A percentile compares a stretch with the other conserved stretches of the same genome.
phyloP scores from a whole-genome alignment of 2,329 filamentous ascomycete genomes.

The Herpotrichia juniperi region DNA sequence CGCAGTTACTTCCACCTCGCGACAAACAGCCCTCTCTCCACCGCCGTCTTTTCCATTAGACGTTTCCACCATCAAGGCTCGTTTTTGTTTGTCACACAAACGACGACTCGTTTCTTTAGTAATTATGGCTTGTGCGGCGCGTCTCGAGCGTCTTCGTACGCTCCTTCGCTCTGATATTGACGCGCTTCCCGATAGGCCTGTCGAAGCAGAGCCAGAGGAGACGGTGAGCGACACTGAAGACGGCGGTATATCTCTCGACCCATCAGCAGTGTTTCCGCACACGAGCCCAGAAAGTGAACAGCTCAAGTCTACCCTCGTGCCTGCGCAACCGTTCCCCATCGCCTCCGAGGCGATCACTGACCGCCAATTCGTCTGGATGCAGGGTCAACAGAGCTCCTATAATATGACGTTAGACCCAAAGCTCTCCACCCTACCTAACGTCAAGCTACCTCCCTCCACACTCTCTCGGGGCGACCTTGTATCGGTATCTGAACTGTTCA shows the following conservation, averaged over 20 bases:
- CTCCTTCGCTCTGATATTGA: slow-evolving; percentile 28
- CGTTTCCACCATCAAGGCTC: neutral
- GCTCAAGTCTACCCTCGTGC: neutral
- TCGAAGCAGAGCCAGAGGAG: slow-evolving; percentile 7
- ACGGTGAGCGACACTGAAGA: slow-evolving; percentile 17
- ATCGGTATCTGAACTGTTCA: slow-evolving; percentile 41
- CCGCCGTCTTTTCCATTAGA: neutral
- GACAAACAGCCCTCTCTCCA: slow-evolving; percentile 1
- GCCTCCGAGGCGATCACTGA: slow-evolving; percentile 16
- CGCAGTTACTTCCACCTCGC: neutral
- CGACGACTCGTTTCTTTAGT: neutral
- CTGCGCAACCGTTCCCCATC: neutral
- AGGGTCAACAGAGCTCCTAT: slow-evolving; percentile 28
- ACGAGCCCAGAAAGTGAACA: slow-evolving; percentile 16
- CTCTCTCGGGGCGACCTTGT: slow-evolving; percentile 40
- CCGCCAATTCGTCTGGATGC: slow-evolving; percentile 25
- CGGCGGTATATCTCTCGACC: slow-evolving; percentile 28
- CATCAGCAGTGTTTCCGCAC: neutral
- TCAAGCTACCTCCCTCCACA: slow-evolving; percentile 18
- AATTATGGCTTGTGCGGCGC: slow-evolving; percentile 27
- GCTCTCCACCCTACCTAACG: slow-evolving; percentile 9
- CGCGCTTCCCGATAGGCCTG: slow-evolving; percentile 28
- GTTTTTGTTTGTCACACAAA: neutral
- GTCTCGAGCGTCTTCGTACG: slow-evolving; percentile 29
- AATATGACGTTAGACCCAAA: slow-evolving; percentile 21